These are phyloP conservation scores for Ustilago cynodontis DNA, from an alignment of 1,284 basidiomycete genomes.

Conservation along the genomic window DNA sequence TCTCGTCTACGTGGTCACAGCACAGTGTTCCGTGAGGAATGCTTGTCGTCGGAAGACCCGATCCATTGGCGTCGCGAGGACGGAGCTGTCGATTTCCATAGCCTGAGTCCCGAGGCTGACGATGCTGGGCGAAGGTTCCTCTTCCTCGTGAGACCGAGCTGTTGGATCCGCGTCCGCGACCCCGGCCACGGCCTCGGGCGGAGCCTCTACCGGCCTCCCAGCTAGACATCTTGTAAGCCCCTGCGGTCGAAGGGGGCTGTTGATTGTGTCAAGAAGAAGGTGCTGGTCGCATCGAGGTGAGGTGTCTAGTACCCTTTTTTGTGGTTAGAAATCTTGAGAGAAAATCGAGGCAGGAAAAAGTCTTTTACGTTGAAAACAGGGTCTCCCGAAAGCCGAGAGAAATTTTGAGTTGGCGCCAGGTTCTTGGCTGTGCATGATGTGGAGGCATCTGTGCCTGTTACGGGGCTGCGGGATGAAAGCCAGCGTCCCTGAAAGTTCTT, in stretches of 20 bases:
- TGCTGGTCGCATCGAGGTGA: neutral
- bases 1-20: conserved; percentile 44
- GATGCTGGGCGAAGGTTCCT: conserved; percentile 32
- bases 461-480: neutral
- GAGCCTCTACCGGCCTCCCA: conserved; percentile 5
- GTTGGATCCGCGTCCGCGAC: conserved; percentile 14
- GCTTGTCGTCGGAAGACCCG: neutral
- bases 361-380: neutral
- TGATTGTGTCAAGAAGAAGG: neutral
- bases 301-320: neutral
- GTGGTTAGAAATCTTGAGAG: neutral
- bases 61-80: neutral
- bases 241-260: neutral
- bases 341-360: conserved; percentile 6
- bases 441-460: conserved; percentile 9
- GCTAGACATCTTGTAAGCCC: conserved; percentile 19
- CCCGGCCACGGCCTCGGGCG: conserved; percentile 18
- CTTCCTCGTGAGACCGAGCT: conserved; percentile 17
- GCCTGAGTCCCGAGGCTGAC: conserved; percentile 43
- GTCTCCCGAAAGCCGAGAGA: conserved; percentile 37
- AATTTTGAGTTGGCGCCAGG: neutral
- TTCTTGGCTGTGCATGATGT: neutral
- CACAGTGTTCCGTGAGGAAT: conserved; percentile 22
- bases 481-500: neutral
- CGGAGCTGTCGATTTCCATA: conserved; percentile 20